Evolutionary conservation across 2,329 filamentous ascomycete species (phyloP), one percentile per base, ranked within the genome.

Genomic region (Malbranchea zuffiana): DNA sequence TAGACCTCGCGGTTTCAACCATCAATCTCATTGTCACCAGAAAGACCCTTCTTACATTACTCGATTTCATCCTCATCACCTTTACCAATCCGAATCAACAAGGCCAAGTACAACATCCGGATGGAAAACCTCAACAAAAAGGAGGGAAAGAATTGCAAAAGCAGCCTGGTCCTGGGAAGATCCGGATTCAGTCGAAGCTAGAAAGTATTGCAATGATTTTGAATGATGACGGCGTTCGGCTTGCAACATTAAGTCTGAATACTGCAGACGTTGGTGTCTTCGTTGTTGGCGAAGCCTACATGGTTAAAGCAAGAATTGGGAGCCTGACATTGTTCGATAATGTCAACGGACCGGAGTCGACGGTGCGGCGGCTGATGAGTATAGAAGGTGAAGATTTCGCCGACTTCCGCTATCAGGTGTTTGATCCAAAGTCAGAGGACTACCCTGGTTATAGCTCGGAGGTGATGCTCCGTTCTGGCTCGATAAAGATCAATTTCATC

Each of bases 351-450:
- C 75, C 84, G 0, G 78, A 80, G 47, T 95, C 88, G 0, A 75
- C 79, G 28, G 69, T 96, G 16, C 80, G 90, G 25, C 80, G 88
- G 47, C 71, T 99, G 15, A 78, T 99, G 26, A 88, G 86, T 0
- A 98, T 98, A 19, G 82, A 98, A 58, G 92, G 92, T 7, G 79
- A 96, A 39, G 87, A 96, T 42, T 72, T 99, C 12, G 88, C 88
- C 1, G 90, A 98, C 56, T 96, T 99, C 66, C 82, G 84, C 37
- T 99, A 98, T 51, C 85, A 98, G 60, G 98, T 90, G 0, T 98
- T 92, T 50, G 86, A 96, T 55, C 59, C 80, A 0, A 71, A 72
- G 15, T 77, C 78, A 40, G 73, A 80, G 36, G 71, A 75, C 7
- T 96, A 96, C 51, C 92, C 90, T 4, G 92, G 90, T 7, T 94